Conservation (phyloP, 192 early-diverging fungal species). For the Coemansia sp. region DNA sequence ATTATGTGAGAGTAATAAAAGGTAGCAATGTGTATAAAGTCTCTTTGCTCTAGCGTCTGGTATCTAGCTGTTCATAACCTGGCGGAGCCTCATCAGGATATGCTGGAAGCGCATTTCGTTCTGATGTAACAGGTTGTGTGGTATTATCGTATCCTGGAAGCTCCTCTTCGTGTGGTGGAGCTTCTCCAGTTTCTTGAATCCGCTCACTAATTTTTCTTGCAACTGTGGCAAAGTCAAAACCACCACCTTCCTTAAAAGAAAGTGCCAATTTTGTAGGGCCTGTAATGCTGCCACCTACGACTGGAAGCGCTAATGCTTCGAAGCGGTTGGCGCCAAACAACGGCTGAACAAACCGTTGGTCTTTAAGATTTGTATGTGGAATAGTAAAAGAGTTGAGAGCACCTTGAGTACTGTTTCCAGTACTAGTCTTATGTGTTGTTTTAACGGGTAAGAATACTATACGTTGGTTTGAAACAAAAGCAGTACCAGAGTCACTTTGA, state of each 20-base stretch:
- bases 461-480: slow-evolving; percentile 52
- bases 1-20: background rate
- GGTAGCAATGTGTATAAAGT: background rate
- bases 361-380: slow-evolving; percentile 27
- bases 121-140: background rate
- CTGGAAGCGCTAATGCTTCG: slow-evolving; percentile 25
- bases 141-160: slow-evolving; percentile 39
- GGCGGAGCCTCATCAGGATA: slow-evolving; percentile 46
- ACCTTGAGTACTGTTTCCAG: background rate
- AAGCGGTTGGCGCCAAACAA: slow-evolving; percentile 45
- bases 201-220: slow-evolving; percentile 41
- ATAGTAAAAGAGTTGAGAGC: slow-evolving; percentile 39
- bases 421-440: slow-evolving; percentile 36
- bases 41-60: background rate
- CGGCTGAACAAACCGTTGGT: slow-evolving; percentile 35
- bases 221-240: slow-evolving; percentile 45
- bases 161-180: slow-evolving; percentile 41
- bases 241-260: slow-evolving; percentile 49
- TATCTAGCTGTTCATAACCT: slow-evolving; percentile 29
- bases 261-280: slow-evolving; percentile 16
- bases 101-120: slow-evolving; percentile 7
- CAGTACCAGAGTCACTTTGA: slow-evolving; percentile 32
- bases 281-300: slow-evolving; percentile 20
- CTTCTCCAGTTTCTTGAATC: slow-evolving; percentile 33
- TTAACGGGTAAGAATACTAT: slow-evolving; percentile 31